Evolutionary conservation across 2,329 filamentous ascomycete species (phyloP), one percentile per base, ranked within the genome.

Genomic region (Ceratocystis ficicola): DNA sequence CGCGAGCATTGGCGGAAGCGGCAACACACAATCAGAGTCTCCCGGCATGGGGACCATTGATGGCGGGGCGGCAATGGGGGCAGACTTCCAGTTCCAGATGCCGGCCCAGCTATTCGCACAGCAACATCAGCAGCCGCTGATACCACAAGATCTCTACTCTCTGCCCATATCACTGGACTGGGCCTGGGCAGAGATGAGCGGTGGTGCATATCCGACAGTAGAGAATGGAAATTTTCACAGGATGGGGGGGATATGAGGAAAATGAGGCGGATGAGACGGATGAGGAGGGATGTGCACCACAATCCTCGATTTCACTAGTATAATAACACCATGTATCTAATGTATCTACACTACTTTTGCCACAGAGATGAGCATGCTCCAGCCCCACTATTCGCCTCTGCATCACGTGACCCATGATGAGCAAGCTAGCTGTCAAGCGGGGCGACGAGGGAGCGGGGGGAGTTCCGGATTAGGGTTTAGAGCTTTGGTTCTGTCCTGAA

Each of bases 131-230:
- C 89, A 95, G 70, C 92, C 92, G 0, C 87, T 96, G 71, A 84
- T 97, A 25, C 93, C 94, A 3, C 90, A 93, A 71, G 94, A 97
- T 75, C 76, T 97, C 30, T 99, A 94, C 85, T 88, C 93, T 74
- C 86, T 97, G 83, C 92, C 93, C 1, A 95, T 96, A 86, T 95
- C 90, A 2, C 81, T 97, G 25, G 93, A 97, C 73, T 96, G 92
- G 91, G 90, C 83, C 72, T 86, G 83, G 82, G 83, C 83, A 1
- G 84, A 86, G 73, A 85, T 86, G 79, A 85, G 82, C 41, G 83
- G 83, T n/a, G 84, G 83, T 8, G 78, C 80, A 1, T 86, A 86
- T 70, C 83, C 84, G 10, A 80, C 80, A 30, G 84, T 86, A 50
- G 84, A 86, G 71, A 86, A 86, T 69, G 83, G 83, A 5, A 81